Evolutionary conservation across 2,329 filamentous ascomycete genomes (phyloP), one percentile per base, ranked within the genome.

Genomic region (Fusarium sp.): DNA sequence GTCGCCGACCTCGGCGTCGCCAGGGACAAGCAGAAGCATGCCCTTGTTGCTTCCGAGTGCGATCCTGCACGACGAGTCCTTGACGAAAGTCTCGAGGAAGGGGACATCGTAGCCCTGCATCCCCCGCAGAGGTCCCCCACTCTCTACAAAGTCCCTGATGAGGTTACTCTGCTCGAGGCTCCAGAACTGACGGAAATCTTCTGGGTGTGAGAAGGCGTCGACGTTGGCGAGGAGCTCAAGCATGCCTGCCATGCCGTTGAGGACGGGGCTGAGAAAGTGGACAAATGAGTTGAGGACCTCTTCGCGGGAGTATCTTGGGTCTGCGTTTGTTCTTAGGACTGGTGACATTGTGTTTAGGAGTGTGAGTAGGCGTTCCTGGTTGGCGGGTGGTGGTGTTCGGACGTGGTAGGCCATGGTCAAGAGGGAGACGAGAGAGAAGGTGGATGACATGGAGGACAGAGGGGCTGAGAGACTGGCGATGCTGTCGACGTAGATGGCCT

Each of bases 141-240:
- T 76, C 46, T 76, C 75, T 50, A 79, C 72, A 34, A 77, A 75
- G 43, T 80, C 78, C 27, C 72, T 69, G 60, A 80, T 78, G 40
- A 80, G 68, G 30, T 80, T 80, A 59, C 74, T 74, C 20, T 68
- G 76, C 58, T 78, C 77, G 14, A 81, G 71, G 22, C 68, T 75
- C 79, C 79, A 80, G 59, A 80, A 80, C 34, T 78, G 75, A 14
- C 79, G 69, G 60, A 81, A 80, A 50, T 75, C 74, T 24, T 74
- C 76, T n/a, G 79, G 78, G 8, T 77, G 68, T 8, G 74, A 74
- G 57, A 76, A 76, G 50, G 75, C 79, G 38, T 74, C 76, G 29
- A 81, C 76, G 47, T 76, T 77, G 34, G 72, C 60, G 43, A 79
- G 72, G 30, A 81, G 76, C 32, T 79, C 77, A 16, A 72, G 57